These are phyloP conservation scores for Tolypocladium endophyticum DNA, from an alignment of 2,329 filamentous ascomycete species.

Conservation along the genomic window DNA sequence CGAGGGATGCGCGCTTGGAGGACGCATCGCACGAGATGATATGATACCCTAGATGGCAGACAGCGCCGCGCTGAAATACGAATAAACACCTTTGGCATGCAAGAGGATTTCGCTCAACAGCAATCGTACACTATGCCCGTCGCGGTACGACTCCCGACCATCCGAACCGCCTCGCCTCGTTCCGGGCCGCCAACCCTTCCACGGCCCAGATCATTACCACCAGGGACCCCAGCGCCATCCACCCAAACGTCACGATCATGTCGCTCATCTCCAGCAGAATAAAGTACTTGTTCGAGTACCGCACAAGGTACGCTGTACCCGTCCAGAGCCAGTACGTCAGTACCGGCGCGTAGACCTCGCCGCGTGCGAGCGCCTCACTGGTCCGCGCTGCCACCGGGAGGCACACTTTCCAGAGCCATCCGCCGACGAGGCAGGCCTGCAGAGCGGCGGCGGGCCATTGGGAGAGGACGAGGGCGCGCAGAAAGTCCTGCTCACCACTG, in stretches of 20 bases:
- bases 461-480: slow-evolving; percentile 4
- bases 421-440: slow-evolving; percentile 11
- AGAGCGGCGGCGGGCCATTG: slow-evolving; percentile 4
- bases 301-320: slow-evolving; percentile 15
- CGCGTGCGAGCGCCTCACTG: not conserved
- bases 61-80: not conserved
- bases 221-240: slow-evolving; percentile 16
- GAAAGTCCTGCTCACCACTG: slow-evolving; percentile 6
- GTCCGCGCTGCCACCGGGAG: not conserved
- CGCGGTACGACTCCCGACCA: not conserved
- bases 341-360: slow-evolving; percentile 1
- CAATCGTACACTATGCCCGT: not conserved
- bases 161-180: not conserved
- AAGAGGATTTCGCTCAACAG: not conserved
- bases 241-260: slow-evolving; percentile 13
- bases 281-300: slow-evolving; percentile 25
- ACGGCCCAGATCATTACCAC: slow-evolving; percentile 5
- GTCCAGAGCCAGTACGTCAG: slow-evolving; percentile 5
- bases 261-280: slow-evolving; percentile 26
- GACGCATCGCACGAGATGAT: not conserved
- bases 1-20: not conserved
- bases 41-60: not conserved
- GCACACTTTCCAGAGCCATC: slow-evolving; percentile 2
- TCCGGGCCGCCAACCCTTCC: not conserved
- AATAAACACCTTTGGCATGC: not conserved